A percentile compares a stretch with the other conserved stretches of the same genome.
Conservation (phyloP, 106 monocot genomes). For the Acorus gramineus region DNA sequence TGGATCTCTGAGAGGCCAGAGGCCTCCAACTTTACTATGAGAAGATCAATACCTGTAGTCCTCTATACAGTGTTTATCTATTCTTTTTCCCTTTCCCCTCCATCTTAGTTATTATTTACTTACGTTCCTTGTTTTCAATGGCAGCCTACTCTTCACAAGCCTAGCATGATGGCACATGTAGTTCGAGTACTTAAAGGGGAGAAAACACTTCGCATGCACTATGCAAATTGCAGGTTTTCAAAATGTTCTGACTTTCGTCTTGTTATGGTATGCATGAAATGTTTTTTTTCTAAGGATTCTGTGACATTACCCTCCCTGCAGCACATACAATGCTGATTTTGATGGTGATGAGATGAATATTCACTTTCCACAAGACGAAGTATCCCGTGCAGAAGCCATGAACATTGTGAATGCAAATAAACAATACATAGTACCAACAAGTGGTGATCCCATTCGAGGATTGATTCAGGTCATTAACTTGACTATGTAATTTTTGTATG, state of each 20-base stretch:
- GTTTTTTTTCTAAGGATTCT: background rate
- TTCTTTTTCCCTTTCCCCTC: slow-evolving; percentile 1
- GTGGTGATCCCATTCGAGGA: slow-evolving; percentile 86
- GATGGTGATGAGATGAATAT: slow-evolving; percentile 99
- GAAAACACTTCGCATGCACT: slow-evolving; percentile 94
- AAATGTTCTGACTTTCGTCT: background rate
- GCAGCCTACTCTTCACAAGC: slow-evolving; percentile 96
- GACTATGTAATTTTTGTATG: background rate
- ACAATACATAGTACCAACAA: slow-evolving; percentile 80
- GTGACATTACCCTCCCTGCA: slow-evolving; percentile 19
- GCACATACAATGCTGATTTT: slow-evolving; percentile 99
- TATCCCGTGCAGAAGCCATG: slow-evolving; percentile 83
- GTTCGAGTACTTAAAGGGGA: slow-evolving; percentile 81
- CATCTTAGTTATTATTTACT: background rate
- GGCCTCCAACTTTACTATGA: no score
- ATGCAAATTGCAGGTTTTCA: slow-evolving; percentile 94
- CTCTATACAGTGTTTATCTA: background rate
- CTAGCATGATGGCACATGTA: slow-evolving; percentile 94
- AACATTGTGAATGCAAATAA: slow-evolving; percentile 91
- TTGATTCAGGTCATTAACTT: slow-evolving; percentile 69
- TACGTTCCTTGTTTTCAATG: slow-evolving; percentile 1
- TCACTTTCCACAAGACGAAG: slow-evolving; percentile 95
- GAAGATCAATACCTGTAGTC: background rate
- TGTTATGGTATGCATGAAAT: background rate
- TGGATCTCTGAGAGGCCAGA: no score